Percentiles rank a stretch among this genome's conserved stretches.
phyloP scores from a whole-genome alignment of 108 stramenopile genomes.

The Schizochytrium sp. region DNA sequence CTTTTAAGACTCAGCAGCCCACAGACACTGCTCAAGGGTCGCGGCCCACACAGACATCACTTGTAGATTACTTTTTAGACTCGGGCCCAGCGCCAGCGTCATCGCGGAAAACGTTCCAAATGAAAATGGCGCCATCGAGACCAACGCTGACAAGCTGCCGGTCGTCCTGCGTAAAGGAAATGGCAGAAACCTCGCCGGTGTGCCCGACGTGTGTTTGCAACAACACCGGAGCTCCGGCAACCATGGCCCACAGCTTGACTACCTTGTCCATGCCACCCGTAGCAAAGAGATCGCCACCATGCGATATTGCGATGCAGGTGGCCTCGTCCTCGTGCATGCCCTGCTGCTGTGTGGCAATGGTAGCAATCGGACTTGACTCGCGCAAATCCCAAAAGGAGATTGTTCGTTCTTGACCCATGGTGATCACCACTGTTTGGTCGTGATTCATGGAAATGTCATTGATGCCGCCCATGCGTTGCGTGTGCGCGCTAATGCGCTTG shows the following conservation, averaged over 20 bases:
- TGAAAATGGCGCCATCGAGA: constrained; percentile 47
- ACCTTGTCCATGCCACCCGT: constrained; percentile 23
- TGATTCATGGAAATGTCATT: constrained; percentile 39
- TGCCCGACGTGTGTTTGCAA: constrained; percentile 24
- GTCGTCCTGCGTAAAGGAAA: constrained; percentile 47
- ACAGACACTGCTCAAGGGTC: too few species aligned
- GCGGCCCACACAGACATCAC: too few species aligned
- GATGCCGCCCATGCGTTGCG: constrained; percentile 58
- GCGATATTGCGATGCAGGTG: constrained; percentile 15
- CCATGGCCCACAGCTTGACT: constrained; percentile 21
- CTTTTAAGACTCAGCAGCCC: too few species aligned
- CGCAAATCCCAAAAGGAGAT: constrained; percentile 51
- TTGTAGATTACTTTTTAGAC: neutral
- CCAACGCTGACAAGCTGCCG: constrained; percentile 53
- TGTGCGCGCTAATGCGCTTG: constrained; percentile 39
- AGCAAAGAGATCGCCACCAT: constrained; percentile 12
- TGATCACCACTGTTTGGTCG: constrained; percentile 41
- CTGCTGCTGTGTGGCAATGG: constrained; percentile 5
- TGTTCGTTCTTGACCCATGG: constrained; percentile 53
- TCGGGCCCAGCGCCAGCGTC: neutral
- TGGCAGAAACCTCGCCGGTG: neutral
- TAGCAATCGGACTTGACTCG: constrained; percentile 34
- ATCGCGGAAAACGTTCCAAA: constrained; percentile 44
- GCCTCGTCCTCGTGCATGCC: constrained; percentile 31
- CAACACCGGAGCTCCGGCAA: neutral